These are phyloP conservation scores for Salisapilia sapeloensis DNA, from an alignment of 352 stramenopile species.

Conservation along the genomic window DNA sequence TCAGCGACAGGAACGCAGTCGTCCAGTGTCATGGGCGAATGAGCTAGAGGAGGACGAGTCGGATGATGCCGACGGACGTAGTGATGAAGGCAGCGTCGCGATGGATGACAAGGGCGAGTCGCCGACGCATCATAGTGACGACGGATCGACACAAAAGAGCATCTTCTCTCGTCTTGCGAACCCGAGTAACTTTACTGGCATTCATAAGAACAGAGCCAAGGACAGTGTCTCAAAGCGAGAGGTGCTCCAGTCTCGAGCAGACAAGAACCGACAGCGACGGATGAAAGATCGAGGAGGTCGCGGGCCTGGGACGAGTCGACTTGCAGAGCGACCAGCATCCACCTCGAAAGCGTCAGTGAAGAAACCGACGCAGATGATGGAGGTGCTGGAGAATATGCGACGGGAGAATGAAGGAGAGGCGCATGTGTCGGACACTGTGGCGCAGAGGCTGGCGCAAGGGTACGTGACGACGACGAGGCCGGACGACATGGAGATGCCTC, in stretches of 20 bases:
- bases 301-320: too few relatives aligned
- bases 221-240: slow-evolving; percentile 72
- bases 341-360: slow-evolving; percentile 26
- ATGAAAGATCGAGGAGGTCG: slow-evolving; percentile 37
- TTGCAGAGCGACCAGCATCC: too few relatives aligned
- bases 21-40: slow-evolving; percentile 44
- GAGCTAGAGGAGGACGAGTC: slow-evolving; percentile 49
- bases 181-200: slow-evolving; percentile 77
- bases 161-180: slow-evolving; percentile 80
- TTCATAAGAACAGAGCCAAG: slow-evolving; percentile 72
- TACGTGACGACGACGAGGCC: slow-evolving; percentile 15
- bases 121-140: slow-evolving; percentile 38
- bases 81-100: slow-evolving; percentile 16
- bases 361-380: slow-evolving; percentile 50
- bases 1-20: slow-evolving; percentile 4
- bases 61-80: slow-evolving; percentile 28
- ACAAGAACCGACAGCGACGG: slow-evolving; percentile 53
- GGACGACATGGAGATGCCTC: slow-evolving; percentile 8
- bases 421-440: slow-evolving; percentile 9
- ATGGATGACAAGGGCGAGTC: slow-evolving; percentile 38
- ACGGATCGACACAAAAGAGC: slow-evolving; percentile 29
- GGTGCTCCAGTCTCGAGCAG: slow-evolving; percentile 48
- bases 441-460: slow-evolving; percentile 7
- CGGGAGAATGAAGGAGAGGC: slow-evolving; percentile 52
- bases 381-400: slow-evolving; percentile 75